Evolutionary conservation across 768 basidiomycete genomes (phyloP).

Genomic region (Zangia roseola): DNA sequence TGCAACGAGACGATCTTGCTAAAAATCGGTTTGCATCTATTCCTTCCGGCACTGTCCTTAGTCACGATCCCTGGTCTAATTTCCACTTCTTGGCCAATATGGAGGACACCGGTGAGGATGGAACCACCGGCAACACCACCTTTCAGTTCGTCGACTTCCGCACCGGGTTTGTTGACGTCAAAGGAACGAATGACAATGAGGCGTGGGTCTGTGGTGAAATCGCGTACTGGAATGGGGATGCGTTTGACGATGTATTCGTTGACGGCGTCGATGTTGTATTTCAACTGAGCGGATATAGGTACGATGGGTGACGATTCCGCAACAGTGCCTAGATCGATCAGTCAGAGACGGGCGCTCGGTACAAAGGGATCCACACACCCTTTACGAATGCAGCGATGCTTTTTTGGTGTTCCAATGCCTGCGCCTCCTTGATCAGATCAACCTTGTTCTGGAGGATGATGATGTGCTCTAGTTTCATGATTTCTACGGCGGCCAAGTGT

Average conservation of each 20-base stretch:
- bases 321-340: slow-evolving; percentile 69
- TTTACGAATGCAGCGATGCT: slow-evolving; percentile 95
- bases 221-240: slow-evolving; percentile 91
- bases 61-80: slow-evolving; percentile 97
- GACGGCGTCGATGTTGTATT: slow-evolving; percentile 99
- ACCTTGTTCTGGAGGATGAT: slow-evolving; percentile 99
- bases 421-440: slow-evolving; percentile 93
- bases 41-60: slow-evolving; percentile 87
- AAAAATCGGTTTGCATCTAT: slow-evolving; percentile 92
- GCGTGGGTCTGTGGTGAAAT: slow-evolving; percentile 88
- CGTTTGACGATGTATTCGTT: slow-evolving; percentile 98
- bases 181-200: slow-evolving; percentile 99
- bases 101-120: slow-evolving; percentile 89
- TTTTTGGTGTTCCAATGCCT: slow-evolving; percentile 94
- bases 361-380: slow-evolving; percentile 44
- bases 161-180: slow-evolving; percentile 99
- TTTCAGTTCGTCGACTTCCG: slow-evolving; percentile 95
- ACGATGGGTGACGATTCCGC: slow-evolving; percentile 98
- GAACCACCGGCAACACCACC: slow-evolving; percentile 98
- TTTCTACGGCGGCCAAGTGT: slow-evolving; percentile 97
- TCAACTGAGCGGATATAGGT: slow-evolving; percentile 97
- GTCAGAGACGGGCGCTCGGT: background rate
- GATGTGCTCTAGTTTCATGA: slow-evolving; percentile 98
- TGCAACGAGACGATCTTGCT: slow-evolving; percentile 87
- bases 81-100: slow-evolving; percentile 91